Percentiles rank a stretch among this genome's conserved stretches.
These are phyloP conservation scores for Lumnitzera littorea DNA, from an alignment of 345 rosid genomes.

Conservation along the genomic window DNA sequence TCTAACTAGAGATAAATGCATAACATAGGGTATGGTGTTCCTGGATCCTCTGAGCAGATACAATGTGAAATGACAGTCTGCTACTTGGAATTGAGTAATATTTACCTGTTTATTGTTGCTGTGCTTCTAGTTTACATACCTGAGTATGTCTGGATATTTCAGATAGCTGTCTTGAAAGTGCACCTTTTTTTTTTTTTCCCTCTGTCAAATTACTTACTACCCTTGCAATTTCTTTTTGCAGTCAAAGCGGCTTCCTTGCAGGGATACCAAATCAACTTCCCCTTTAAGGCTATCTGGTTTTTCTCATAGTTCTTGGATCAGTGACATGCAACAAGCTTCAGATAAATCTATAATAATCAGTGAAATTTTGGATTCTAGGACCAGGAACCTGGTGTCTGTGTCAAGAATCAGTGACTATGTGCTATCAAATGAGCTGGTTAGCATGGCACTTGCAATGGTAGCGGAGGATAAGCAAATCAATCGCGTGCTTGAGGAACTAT, in stretches of 20 bases:
- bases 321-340: constrained; percentile 92
- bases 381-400: constrained; percentile 85
- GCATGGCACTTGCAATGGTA: constrained; percentile 97
- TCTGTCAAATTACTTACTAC: constrained; percentile 8
- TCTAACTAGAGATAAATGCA: too few relatives aligned
- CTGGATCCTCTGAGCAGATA: too few relatives aligned
- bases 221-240: constrained; percentile 21
- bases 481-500: constrained; percentile 84
- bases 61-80: too few relatives aligned
- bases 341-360: constrained; percentile 77
- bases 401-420: constrained; percentile 93
- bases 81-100: too few relatives aligned
- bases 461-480: constrained; percentile 94
- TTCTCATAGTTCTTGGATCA: constrained; percentile 85
- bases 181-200: neutral
- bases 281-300: constrained; percentile 44
- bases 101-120: too few relatives aligned
- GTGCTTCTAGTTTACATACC: too few relatives aligned
- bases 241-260: constrained; percentile 81
- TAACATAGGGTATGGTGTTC: too few relatives aligned
- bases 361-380: constrained; percentile 91
- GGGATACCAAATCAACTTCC: constrained; percentile 35
- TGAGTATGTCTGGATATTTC: too few relatives aligned
- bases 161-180: too few relatives aligned
- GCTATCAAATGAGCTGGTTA: constrained; percentile 78